Evolutionary conservation across 2,329 filamentous ascomycete species (phyloP), one percentile per base, ranked within the genome.

Genomic region (Bertia moriformis): DNA sequence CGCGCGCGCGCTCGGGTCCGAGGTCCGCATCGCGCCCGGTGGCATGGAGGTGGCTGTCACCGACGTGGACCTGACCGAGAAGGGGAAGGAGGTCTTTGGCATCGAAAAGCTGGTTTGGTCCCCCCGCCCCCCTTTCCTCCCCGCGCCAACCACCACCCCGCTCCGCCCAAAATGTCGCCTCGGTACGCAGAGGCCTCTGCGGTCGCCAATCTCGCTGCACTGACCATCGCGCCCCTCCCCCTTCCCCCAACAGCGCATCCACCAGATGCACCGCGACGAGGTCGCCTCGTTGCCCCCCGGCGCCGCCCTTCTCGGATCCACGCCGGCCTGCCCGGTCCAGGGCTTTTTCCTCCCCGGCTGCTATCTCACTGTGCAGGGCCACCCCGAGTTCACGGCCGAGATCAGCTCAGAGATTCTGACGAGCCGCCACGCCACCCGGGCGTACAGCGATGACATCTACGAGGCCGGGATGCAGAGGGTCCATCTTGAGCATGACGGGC

Each of bases 221-320:
- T 35, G 10, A 7, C 32, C 15, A 12, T 15, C 12, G 32, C 10
- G 15, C 46, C 3, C 4, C 14, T 4, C 32, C 36, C 1, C 4
- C 2, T 13, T 10, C 7, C 1, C 18, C 3, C 20, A 14, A 19
- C 54, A 51, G 37, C 38, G 18, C 2, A 38, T 57, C 15, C 61
- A 67, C 17, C 65, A 68, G 42, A 66, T 68, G 61, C 65, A 68
- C 43, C 59, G 57, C 37, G 65, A 67, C 47, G 52, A 64, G 32
- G 60, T 65, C 19, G 51, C 54, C 40, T 51, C 56, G 17, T 53
- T 60, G 2, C 65, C 65, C 2, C 43, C 51, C 7, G 57, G 51
- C 27, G 58, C 57, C 40, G 45, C 57, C 7, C 61, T 60, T 36
- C 50, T 68, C 2, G 64, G 61, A 4, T 57, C 52, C 40, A 67